Conservation (phyloP, 2,329 filamentous ascomycete genomes). For the Pezicula carpinea region DNA sequence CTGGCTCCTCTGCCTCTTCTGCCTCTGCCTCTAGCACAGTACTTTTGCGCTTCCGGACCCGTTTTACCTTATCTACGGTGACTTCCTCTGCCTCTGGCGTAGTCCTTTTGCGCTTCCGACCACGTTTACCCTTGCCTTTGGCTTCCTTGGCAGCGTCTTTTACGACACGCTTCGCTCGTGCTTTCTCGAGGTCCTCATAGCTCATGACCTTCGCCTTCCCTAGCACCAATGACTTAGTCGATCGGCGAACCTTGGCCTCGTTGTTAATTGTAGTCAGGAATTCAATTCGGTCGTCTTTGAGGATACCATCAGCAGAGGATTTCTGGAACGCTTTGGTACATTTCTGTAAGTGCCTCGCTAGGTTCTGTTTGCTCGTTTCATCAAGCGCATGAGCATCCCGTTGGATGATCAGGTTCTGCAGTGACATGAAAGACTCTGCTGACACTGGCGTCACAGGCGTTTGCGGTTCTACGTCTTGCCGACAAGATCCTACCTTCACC, state of each 20-base stretch:
- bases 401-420: slow-evolving; percentile 21
- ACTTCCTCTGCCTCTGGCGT: slow-evolving; percentile 6
- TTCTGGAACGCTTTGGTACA: slow-evolving; percentile 22
- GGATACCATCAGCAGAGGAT: slow-evolving; percentile 17
- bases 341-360: slow-evolving; percentile 23
- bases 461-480: slow-evolving; percentile 20
- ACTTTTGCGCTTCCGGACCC: slow-evolving; percentile 10
- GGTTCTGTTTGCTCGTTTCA: slow-evolving; percentile 19
- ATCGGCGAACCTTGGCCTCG: slow-evolving; percentile 16
- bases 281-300: slow-evolving; percentile 24
- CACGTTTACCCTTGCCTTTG: slow-evolving; percentile 13
- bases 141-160: slow-evolving; percentile 10
- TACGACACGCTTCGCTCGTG: slow-evolving; percentile 13
- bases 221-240: slow-evolving; percentile 11
- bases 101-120: slow-evolving; percentile 10
- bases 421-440: too few species aligned
- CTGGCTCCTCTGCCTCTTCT: too few species aligned
- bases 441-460: slow-evolving; percentile 27
- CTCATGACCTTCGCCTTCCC: slow-evolving; percentile 20
- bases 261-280: slow-evolving; percentile 22
- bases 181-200: slow-evolving; percentile 29
- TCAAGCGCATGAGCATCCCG: slow-evolving; percentile 18
- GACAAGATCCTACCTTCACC: slow-evolving; percentile 11
- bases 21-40: slow-evolving; percentile 4
- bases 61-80: slow-evolving; percentile 11